These are phyloP conservation scores for Penicillium coffeae DNA, from an alignment of 495 filamentous ascomycete species.

Conservation along the genomic window DNA sequence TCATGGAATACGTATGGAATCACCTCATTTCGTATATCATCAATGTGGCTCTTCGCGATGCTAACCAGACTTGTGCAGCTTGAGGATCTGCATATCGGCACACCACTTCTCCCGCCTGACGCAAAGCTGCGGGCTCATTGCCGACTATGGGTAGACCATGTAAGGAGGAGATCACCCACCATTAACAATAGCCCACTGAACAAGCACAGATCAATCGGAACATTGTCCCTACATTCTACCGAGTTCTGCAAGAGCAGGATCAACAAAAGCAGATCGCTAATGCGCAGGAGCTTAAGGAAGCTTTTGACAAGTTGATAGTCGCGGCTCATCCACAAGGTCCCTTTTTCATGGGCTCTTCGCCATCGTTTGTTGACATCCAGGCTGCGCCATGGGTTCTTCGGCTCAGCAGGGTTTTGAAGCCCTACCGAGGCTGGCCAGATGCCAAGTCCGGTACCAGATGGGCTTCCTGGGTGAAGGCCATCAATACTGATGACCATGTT, in stretches of 20 bases:
- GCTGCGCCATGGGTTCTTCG: slow-evolving; percentile 86
- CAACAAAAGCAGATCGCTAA: slow-evolving; percentile 57
- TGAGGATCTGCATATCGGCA: slow-evolving; percentile 67
- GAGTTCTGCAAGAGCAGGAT: slow-evolving; percentile 69
- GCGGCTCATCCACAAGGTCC: slow-evolving; percentile 69
- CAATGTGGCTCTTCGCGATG: neutral
- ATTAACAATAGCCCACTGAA: slow-evolving; percentile 13
- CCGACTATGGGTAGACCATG: slow-evolving; percentile 84
- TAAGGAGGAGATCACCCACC: slow-evolving; percentile 36
- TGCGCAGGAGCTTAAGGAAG: slow-evolving; percentile 61
- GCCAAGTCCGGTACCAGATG: slow-evolving; percentile 66
- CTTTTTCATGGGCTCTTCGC: slow-evolving; percentile 69
- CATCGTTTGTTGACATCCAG: slow-evolving; percentile 82
- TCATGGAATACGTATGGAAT: slow-evolving; percentile 78
- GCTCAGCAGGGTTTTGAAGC: slow-evolving; percentile 66
- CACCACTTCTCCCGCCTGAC: slow-evolving; percentile 58
- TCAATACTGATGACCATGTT: slow-evolving; percentile 71
- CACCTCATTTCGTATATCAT: neutral
- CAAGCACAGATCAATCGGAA: slow-evolving; percentile 67
- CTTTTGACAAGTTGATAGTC: slow-evolving; percentile 69
- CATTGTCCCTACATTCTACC: slow-evolving; percentile 79
- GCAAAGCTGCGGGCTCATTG: slow-evolving; percentile 71
- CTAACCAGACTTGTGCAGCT: slow-evolving; percentile 45
- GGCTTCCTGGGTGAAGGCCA: slow-evolving; percentile 74
- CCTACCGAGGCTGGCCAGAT: slow-evolving; percentile 77